Evolutionary conservation across 2,329 filamentous ascomycete genomes (phyloP), one percentile per base, ranked within the genome.

Genomic region (Aureobasidium sp.): DNA sequence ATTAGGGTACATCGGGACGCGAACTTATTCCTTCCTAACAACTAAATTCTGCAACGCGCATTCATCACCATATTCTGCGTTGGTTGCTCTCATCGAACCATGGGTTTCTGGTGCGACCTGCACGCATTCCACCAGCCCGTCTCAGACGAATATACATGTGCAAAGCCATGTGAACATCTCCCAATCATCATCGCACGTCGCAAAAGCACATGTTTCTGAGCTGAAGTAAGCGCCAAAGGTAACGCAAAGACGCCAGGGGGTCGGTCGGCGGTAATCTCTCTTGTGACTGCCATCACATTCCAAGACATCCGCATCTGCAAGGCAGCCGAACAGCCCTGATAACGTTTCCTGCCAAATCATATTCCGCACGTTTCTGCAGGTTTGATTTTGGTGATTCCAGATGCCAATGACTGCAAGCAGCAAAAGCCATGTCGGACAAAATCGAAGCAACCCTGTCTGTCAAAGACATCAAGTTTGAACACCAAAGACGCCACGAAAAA

Each of bases 251-350:
- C 24, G 45, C 45, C 45, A 49, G 32, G 45, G 45, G 45, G 11
- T 49, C 45, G 45, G 24, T 39, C 30, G 34, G 25, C 45, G 45
- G 45, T 49, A 48, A 47, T 47, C 29, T 47, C 44, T 16, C 25
- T 5, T 25, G 29, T 40, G 25, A 14, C 40, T 42, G 24, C 40
- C 40, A 12, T n/a, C n/a, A 11, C 44, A 48, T 48, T 48, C 44
- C 44, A 27, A 25, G 42, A 30, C 40, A 30, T 30, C 25, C 11
- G 16, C 25, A n/a, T 19, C 12, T 45, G 41, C 41, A 45, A 45
- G 27, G 41, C 16, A 32, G 5, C 17, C 27, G 41, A 32, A 27
- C 19, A 11, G 29, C 41, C 17, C 27, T 30, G 17, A 19, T 32
- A 24, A 16, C 41, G 41, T 14, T 34, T 42, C 12, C 12, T 45